Evolutionary conservation across 805 yeast genomes (phyloP).

Genomic region (Pichia manshurica): DNA sequence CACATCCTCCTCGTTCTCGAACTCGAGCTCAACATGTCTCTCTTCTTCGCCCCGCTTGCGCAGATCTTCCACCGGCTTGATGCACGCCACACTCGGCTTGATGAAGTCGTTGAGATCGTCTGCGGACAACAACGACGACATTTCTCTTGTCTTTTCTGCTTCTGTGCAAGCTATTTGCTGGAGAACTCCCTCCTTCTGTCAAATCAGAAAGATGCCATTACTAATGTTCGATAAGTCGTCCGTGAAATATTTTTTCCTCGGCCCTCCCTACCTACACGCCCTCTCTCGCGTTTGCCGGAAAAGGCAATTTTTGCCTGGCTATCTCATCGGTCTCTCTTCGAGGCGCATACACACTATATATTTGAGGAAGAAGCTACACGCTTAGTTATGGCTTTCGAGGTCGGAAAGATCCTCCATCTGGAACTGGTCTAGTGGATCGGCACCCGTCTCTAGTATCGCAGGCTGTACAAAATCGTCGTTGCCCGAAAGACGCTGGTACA

Average conservation of each 20-base stretch:
- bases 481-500: not conserved
- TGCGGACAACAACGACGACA: conserved; percentile 86
- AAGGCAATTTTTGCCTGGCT: not conserved
- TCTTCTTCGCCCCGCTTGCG: conserved; percentile 20
- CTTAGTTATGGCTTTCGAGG: conserved; percentile 14
- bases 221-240: not conserved
- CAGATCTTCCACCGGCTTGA: conserved; percentile 63
- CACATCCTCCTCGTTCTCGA: conserved; percentile 44
- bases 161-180: too few relatives aligned
- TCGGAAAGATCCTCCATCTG: conserved; percentile 16
- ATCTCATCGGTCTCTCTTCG: too few relatives aligned
- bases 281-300: not conserved
- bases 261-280: not conserved
- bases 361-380: too few relatives aligned
- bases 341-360: too few relatives aligned
- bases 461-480: not conserved
- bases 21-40: conserved; percentile 14
- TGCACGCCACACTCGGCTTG: conserved; percentile 90
- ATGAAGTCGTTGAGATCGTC: conserved; percentile 93
- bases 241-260: not conserved
- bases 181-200: not conserved
- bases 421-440: conserved; percentile 5
- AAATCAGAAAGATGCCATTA: not conserved
- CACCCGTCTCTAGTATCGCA: not conserved
- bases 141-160: conserved; percentile 22